A percentile compares a stretch with the other conserved stretches of the same genome.
These are phyloP conservation scores for Pistacia integerrima DNA, from an alignment of 345 rosid genomes.

Conservation along the genomic window DNA sequence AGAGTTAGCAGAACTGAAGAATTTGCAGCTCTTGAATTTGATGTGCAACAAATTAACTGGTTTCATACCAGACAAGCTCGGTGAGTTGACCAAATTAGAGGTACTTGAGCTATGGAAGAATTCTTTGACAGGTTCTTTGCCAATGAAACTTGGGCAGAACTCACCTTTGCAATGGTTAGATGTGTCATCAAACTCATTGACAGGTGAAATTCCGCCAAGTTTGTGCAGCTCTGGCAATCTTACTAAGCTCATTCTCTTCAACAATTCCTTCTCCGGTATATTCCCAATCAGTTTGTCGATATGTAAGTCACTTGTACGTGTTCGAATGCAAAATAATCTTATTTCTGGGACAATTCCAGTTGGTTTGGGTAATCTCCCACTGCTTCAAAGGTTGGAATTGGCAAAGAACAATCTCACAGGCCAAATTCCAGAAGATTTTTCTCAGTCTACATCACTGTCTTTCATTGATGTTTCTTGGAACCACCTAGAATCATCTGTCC, in stretches of 20 bases:
- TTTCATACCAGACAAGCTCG: slow-evolving; percentile 51
- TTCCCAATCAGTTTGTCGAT: slow-evolving; percentile 57
- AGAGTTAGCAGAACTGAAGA: slow-evolving; percentile 52
- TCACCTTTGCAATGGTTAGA: slow-evolving; percentile 72
- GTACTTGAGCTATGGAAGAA: slow-evolving; percentile 82
- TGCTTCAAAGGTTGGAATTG: slow-evolving; percentile 79
- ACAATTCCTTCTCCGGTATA: slow-evolving; percentile 65
- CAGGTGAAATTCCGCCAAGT: slow-evolving; percentile 65
- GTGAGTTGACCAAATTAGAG: slow-evolving; percentile 55
- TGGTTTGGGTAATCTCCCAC: slow-evolving; percentile 67
- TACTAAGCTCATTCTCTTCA: slow-evolving; percentile 81
- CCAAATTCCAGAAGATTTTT: slow-evolving; percentile 66
- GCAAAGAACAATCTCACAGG: slow-evolving; percentile 81
- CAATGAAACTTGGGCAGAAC: slow-evolving; percentile 53
- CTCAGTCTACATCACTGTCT: slow-evolving; percentile 66
- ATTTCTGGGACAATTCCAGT: slow-evolving; percentile 67
- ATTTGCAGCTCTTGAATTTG: slow-evolving; percentile 69
- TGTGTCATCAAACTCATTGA: slow-evolving; percentile 66
- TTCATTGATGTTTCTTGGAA: slow-evolving; percentile 81
- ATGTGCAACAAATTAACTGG: slow-evolving; percentile 72
- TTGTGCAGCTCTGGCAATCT: slow-evolving; percentile 68
- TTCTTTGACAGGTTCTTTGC: slow-evolving; percentile 61
- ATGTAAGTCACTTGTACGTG: slow-evolving; percentile 70
- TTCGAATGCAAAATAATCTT: slow-evolving; percentile 68
- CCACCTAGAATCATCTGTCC: slow-evolving; percentile 61